Conservation (phyloP, 108 stramenopile genomes). For the Fragilariopsis cylindrus region DNA sequence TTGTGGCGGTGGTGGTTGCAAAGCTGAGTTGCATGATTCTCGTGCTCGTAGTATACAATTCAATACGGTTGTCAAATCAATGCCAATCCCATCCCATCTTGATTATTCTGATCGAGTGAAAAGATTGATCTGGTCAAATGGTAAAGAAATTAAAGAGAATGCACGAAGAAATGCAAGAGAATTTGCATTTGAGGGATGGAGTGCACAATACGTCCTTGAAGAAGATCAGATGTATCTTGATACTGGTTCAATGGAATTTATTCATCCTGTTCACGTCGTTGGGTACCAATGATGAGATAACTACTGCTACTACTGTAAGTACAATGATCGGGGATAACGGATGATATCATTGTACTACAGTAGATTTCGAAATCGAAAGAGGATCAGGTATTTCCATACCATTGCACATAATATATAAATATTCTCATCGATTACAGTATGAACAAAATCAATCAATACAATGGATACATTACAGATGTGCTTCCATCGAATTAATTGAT, state of each 20-base stretch:
- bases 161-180: slow-evolving; percentile 22
- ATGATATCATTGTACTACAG: too few relatives aligned
- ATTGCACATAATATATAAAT: too few relatives aligned
- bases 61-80: slow-evolving; percentile 8
- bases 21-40: background rate
- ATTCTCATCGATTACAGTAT: too few relatives aligned
- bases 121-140: slow-evolving; percentile 20
- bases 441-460: too few relatives aligned
- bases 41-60: slow-evolving; percentile 17
- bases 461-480: too few relatives aligned
- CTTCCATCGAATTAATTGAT: too few relatives aligned
- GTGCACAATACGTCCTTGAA: slow-evolving; percentile 13
- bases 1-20: background rate
- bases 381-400: too few relatives aligned
- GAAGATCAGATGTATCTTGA: slow-evolving; percentile 35
- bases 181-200: slow-evolving; percentile 30
- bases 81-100: slow-evolving; percentile 19
- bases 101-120: slow-evolving; percentile 26
- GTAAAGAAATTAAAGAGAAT: slow-evolving; percentile 24
- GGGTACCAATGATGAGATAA: background rate
- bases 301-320: too few relatives aligned
- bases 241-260: slow-evolving; percentile 7
- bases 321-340: too few relatives aligned
- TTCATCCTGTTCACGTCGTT: slow-evolving; percentile 30
- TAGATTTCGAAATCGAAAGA: too few relatives aligned